Evolutionary conservation across 2,329 filamentous ascomycete species (phyloP).

Genomic region (Plenodomus tracheiphilus): DNA sequence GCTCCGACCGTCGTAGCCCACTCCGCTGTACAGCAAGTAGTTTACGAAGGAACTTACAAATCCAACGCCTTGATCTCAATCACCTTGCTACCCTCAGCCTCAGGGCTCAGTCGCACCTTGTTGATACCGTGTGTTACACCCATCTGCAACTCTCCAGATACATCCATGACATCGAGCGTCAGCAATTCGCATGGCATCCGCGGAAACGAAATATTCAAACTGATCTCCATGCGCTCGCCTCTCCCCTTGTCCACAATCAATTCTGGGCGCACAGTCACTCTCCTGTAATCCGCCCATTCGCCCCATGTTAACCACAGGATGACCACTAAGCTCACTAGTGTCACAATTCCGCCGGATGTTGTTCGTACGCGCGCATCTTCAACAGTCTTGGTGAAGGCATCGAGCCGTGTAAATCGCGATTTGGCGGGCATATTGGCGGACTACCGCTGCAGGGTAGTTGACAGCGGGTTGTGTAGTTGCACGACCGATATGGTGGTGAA

Average conservation of each 20-base stretch:
- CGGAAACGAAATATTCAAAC: constrained; percentile 95
- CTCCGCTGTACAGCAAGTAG: not conserved
- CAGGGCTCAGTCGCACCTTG: constrained; percentile 80
- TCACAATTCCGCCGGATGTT: constrained; percentile 92
- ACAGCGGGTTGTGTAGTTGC: not conserved
- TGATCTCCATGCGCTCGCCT: constrained; percentile 99
- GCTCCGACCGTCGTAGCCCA: constrained; percentile 1
- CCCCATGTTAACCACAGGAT: constrained; percentile 89
- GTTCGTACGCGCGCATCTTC: constrained; percentile 97
- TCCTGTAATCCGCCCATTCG: constrained; percentile 93
- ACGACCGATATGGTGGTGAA: constrained; percentile 2
- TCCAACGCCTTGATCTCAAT: constrained; percentile 45
- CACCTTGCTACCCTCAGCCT: constrained; percentile 69
- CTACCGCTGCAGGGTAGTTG: constrained; percentile 15
- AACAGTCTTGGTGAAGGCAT: constrained; percentile 98
- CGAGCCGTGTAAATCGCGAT: constrained; percentile 92
- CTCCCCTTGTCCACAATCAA: constrained; percentile 94
- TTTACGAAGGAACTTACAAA: constrained; percentile 32
- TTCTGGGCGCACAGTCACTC: constrained; percentile 85
- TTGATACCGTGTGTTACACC: constrained; percentile 90
- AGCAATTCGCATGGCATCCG: constrained; percentile 91
- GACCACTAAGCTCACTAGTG: constrained; percentile 83
- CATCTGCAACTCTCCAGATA: constrained; percentile 94
- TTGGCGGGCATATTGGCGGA: constrained; percentile 73
- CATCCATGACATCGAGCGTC: constrained; percentile 98